Percentiles rank a stretch among this genome's conserved stretches.
These are phyloP conservation scores for Colletotrichum tropicicola DNA, from an alignment of 2,329 filamentous ascomycete species.

Conservation along the genomic window DNA sequence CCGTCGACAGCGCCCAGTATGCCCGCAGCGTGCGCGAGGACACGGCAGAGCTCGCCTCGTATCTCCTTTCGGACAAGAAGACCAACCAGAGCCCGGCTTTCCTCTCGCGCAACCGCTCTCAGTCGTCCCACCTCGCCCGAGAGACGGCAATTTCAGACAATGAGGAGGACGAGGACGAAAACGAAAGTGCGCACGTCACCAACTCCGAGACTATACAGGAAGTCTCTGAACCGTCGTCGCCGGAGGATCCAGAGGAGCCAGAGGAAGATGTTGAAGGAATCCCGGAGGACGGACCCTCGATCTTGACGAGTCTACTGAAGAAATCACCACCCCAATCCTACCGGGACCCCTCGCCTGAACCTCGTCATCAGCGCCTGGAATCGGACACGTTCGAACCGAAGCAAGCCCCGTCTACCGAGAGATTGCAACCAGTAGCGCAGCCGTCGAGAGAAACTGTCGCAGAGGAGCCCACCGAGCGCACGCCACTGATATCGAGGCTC, in stretches of 20 bases:
- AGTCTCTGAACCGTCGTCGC: conserved; percentile 65
- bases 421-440: conserved; percentile 19
- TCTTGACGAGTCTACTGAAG: conserved; percentile 59
- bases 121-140: conserved; percentile 39
- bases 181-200: conserved; percentile 27
- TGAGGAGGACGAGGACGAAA: conserved; percentile 37
- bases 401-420: conserved; percentile 1
- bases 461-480: conserved; percentile 49
- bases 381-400: conserved; percentile 9
- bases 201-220: conserved; percentile 66
- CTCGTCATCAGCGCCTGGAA: conserved; percentile 29
- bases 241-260: conserved; percentile 39
- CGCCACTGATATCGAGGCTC: conserved; percentile 54
- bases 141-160: conserved; percentile 37
- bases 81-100: conserved; percentile 55
- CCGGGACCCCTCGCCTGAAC: conserved; percentile 34
- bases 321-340: conserved; percentile 54
- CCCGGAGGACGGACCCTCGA: conserved; percentile 48
- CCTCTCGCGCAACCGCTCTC: conserved; percentile 48
- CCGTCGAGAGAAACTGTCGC: conserved; percentile 9
- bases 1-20: conserved; percentile 76
- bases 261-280: conserved; percentile 37
- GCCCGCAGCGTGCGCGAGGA: conserved; percentile 84
- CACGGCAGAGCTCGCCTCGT: conserved; percentile 86
- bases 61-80: conserved; percentile 75